Evolutionary conservation across 306 rosid genomes (phyloP).

Genomic region (Albizia julibrissin): DNA sequence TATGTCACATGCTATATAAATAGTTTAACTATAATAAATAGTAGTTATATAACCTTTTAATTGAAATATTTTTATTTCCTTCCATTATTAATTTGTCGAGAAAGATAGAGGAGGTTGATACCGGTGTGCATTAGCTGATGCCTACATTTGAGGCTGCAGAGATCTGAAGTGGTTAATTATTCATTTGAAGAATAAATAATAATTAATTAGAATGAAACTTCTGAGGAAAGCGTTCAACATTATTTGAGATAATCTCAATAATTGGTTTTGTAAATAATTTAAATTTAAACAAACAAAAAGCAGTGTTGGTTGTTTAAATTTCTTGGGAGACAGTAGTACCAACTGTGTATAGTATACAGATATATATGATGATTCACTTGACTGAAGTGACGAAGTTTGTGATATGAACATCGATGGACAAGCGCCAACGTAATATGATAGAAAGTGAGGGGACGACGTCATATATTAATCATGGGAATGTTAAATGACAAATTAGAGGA

Average conservation of each 20-base stretch:
- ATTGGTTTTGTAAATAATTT: not conserved
- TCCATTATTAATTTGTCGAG: not conserved
- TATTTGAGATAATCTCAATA: not conserved
- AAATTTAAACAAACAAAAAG: not conserved
- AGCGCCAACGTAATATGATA: not conserved
- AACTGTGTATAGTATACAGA: not conserved
- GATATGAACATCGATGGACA: not conserved
- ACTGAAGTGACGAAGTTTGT: not conserved
- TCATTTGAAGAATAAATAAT: not conserved
- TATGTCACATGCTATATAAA: conserved; percentile 13
- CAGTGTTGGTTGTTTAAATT: not conserved
- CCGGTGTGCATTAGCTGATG: not conserved
- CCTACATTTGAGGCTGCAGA: conserved; percentile 27
- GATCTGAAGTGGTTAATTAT: conserved; percentile 2
- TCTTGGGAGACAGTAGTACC: not conserved
- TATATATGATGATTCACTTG: not conserved
- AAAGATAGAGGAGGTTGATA: not conserved
- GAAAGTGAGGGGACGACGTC: not conserved
- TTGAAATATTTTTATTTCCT: not conserved
- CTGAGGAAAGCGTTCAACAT: not conserved
- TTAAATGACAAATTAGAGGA: conserved; percentile 9
- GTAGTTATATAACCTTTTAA: conserved; percentile 12
- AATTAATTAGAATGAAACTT: not conserved
- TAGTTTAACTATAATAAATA: conserved; percentile 2
- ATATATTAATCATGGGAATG: not conserved